Evolutionary conservation across 345 rosid species (phyloP).

Genomic region (Rhodomyrtus tomentosa): DNA sequence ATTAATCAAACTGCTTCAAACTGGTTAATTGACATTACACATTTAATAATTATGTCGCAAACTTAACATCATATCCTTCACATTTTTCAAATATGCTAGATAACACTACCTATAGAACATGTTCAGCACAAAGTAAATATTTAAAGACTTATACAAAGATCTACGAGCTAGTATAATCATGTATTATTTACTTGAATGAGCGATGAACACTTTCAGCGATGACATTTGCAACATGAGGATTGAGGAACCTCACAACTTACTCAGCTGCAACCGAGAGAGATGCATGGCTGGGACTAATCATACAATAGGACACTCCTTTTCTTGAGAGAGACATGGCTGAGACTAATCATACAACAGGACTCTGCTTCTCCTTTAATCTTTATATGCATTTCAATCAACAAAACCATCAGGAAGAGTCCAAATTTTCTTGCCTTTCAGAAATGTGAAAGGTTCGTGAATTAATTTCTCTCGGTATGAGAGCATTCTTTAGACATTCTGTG

Average conservation of each 20-base stretch:
- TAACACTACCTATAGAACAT: neutral
- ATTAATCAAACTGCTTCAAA: neutral
- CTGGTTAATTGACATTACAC: neutral
- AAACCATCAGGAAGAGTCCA: neutral
- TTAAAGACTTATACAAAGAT: neutral
- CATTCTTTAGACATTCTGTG: constrained; percentile 13
- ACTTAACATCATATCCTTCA: neutral
- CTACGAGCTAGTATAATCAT: neutral
- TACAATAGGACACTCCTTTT: neutral
- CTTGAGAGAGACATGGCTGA: neutral
- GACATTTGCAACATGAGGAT: neutral
- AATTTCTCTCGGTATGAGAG: constrained; percentile 3
- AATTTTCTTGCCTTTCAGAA: neutral
- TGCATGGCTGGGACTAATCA: neutral
- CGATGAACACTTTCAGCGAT: neutral
- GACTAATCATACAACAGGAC: neutral
- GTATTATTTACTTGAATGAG: neutral
- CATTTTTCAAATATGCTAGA: neutral
- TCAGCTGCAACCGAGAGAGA: neutral
- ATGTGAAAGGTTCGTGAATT: neutral
- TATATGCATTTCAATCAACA: neutral
- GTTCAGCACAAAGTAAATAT: neutral
- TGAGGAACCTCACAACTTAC: neutral
- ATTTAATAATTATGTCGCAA: neutral
- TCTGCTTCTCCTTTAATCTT: neutral